These are phyloP conservation scores for Arxiozyma bovina DNA, from an alignment of 1,139 yeast genomes.

Conservation along the genomic window DNA sequence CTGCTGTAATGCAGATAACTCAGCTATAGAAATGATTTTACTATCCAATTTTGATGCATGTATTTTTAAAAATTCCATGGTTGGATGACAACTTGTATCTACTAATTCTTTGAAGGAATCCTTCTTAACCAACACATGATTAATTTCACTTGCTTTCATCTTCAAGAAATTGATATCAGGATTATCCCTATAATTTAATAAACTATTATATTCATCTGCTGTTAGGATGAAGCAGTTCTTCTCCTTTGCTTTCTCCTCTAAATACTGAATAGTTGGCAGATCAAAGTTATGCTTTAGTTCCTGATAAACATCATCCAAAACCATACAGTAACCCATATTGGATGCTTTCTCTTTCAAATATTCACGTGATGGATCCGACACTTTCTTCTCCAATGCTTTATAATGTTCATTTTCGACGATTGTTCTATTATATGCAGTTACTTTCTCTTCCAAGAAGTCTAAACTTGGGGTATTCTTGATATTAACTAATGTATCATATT, in stretches of 20 bases:
- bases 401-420: conserved; percentile 14
- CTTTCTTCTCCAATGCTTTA: background rate
- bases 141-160: conserved; percentile 4
- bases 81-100: conserved; percentile 10
- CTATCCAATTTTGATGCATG: conserved; percentile 15
- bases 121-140: background rate
- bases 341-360: conserved; percentile 12
- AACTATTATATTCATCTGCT: conserved; percentile 1
- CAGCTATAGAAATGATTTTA: background rate
- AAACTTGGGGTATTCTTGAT: background rate
- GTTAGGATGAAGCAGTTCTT: conserved; percentile 4
- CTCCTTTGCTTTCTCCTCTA: conserved; percentile 24
- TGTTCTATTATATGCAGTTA: conserved; percentile 4
- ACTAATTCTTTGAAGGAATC: conserved; percentile 5
- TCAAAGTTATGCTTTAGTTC: conserved; percentile 5
- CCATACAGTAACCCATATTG: too few relatives aligned
- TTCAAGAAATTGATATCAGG: conserved; percentile 15
- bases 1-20: conserved; percentile 17
- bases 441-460: conserved; percentile 20
- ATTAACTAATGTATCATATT: background rate
- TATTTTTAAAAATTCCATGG: conserved; percentile 17
- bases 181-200: conserved; percentile 1
- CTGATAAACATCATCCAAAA: background rate
- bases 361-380: conserved; percentile 11
- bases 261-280: conserved; percentile 14